These are phyloP conservation scores for Hysterangium stoloniferum DNA, from an alignment of 768 basidiomycete species.

Conservation along the genomic window DNA sequence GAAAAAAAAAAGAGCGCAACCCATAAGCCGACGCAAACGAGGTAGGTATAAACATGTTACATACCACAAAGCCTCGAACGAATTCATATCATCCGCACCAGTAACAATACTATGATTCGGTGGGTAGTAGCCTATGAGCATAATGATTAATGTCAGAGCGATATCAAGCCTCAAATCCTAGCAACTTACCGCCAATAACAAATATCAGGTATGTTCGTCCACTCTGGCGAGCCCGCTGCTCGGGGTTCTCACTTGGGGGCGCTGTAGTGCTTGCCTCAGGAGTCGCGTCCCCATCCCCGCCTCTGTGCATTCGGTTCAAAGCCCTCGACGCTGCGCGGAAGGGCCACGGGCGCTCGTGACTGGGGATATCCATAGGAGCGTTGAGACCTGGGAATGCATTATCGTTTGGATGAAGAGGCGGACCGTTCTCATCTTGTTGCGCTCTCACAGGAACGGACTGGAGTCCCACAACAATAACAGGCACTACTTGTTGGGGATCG, in stretches of 20 bases:
- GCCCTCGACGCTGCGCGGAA: conserved; percentile 11
- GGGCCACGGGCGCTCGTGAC: conserved; percentile 4
- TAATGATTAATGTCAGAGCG: conserved; percentile 9
- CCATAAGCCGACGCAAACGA: too few relatives aligned
- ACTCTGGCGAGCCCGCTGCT: conserved; percentile 7
- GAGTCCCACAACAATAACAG: conserved; percentile 77
- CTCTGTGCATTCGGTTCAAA: conserved; percentile 1
- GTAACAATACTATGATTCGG: conserved; percentile 83
- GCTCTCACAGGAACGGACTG: conserved; percentile 56
- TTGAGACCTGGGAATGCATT: background rate
- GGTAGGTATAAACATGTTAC: conserved; percentile 20
- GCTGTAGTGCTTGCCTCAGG: background rate
- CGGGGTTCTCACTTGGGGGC: background rate
- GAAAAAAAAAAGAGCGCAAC: too few relatives aligned
- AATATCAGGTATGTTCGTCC: conserved; percentile 78
- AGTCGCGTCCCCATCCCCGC: background rate
- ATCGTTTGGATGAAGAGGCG: background rate
- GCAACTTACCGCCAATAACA: conserved; percentile 69
- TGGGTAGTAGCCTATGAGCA: conserved; percentile 73
- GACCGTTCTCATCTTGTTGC: background rate
- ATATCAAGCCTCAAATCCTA: conserved; percentile 5
- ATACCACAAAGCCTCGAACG: conserved; percentile 72
- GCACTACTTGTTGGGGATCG: conserved; percentile 45
- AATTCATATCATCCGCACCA: conserved; percentile 66
- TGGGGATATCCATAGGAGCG: background rate